phyloP scores from a whole-genome alignment of 495 filamentous ascomycete species.

The Penicillium mononematosum region DNA sequence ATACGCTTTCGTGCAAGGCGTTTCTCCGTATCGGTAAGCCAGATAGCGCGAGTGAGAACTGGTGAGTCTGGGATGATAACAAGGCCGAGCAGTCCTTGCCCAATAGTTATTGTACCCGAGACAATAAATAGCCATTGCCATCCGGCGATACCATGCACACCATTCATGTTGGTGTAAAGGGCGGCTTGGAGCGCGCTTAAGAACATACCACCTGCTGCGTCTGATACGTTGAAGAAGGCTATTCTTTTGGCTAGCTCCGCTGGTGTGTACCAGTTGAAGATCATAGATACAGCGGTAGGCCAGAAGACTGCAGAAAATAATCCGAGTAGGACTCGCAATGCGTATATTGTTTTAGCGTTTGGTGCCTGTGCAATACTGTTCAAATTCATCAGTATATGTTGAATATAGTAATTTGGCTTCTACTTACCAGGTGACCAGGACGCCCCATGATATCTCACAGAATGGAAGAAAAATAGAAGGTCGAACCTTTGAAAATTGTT shows the following conservation, averaged over 20 bases:
- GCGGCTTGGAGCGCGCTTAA: constrained; percentile 19
- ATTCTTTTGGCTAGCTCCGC: constrained; percentile 18
- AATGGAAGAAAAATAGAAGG: constrained; percentile 6
- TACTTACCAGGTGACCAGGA: constrained; percentile 10
- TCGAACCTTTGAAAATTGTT: constrained; percentile 2
- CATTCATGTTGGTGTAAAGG: constrained; percentile 22
- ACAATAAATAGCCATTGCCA: constrained; percentile 28
- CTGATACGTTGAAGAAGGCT: constrained; percentile 21
- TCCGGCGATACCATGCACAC: constrained; percentile 15
- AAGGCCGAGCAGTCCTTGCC: constrained; percentile 18
- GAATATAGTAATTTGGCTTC: not conserved
- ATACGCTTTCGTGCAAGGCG: constrained; percentile 15
- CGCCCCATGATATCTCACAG: constrained; percentile 11
- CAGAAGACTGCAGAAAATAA: constrained; percentile 23
- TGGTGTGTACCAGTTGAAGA: constrained; percentile 26
- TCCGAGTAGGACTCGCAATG: constrained; percentile 19
- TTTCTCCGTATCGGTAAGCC: constrained; percentile 18
- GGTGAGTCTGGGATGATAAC: constrained; percentile 21
- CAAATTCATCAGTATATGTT: not conserved
- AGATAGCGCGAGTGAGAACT: constrained; percentile 17
- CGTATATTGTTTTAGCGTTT: constrained; percentile 19
- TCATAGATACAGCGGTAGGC: constrained; percentile 18
- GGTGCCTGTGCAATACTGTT: constrained; percentile 10
- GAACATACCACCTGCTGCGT: constrained; percentile 22
- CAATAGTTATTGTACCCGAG: constrained; percentile 19